A percentile compares a stretch with the other conserved stretches of the same genome.
Conservation (phyloP, 108 stramenopile genomes). For the Cyclostephanos tholiformis region DNA sequence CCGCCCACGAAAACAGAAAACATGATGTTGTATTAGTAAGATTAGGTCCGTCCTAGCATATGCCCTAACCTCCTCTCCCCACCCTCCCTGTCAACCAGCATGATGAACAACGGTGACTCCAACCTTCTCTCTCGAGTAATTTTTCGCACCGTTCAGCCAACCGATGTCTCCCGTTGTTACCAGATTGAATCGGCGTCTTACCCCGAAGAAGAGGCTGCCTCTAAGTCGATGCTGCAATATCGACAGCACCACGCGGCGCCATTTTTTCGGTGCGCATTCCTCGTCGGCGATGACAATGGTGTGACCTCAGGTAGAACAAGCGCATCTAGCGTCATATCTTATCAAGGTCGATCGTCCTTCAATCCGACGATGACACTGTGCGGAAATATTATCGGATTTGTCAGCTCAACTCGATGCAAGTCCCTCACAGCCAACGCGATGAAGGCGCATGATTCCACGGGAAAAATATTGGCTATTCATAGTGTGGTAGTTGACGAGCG, state of each 20-base stretch:
- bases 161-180: slow-evolving; percentile 70
- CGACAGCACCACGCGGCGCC: slow-evolving; percentile 87
- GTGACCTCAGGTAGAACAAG: slow-evolving; percentile 14
- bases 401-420: slow-evolving; percentile 80
- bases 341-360: slow-evolving; percentile 22
- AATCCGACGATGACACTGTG: slow-evolving; percentile 22
- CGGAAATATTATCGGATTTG: slow-evolving; percentile 72
- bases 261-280: slow-evolving; percentile 82
- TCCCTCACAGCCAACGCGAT: slow-evolving; percentile 68
- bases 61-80: not conserved
- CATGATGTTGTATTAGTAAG: no score
- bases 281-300: slow-evolving; percentile 29
- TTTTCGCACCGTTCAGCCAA: slow-evolving; percentile 66
- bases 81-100: not conserved
- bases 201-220: slow-evolving; percentile 84
- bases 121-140: slow-evolving; percentile 35
- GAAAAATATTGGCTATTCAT: slow-evolving; percentile 83
- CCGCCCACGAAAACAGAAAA: no score
- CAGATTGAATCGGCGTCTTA: slow-evolving; percentile 69
- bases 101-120: slow-evolving; percentile 7
- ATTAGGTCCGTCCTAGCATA: not conserved
- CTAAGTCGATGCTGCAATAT: slow-evolving; percentile 78
- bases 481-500: slow-evolving; percentile 72
- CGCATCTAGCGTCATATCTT: slow-evolving; percentile 19
- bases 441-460: slow-evolving; percentile 68